Conservation (phyloP, 2,329 filamentous ascomycete species). For the Thyridium curvatum region DNA sequence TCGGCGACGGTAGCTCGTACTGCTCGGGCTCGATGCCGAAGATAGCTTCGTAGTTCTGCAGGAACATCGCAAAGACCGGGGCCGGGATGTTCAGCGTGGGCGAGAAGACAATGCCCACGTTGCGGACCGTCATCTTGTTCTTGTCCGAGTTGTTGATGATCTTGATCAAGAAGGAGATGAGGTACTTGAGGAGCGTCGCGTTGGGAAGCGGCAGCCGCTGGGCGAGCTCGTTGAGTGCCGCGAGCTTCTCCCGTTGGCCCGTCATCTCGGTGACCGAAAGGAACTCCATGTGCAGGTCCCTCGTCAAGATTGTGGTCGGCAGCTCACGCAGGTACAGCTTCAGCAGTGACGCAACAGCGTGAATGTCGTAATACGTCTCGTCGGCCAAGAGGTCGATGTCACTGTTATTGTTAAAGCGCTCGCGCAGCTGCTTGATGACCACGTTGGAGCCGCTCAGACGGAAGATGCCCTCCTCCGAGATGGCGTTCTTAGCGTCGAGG, state of each 20-base stretch:
- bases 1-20: conserved; percentile 47
- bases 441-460: conserved; percentile 94
- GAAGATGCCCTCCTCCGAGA: conserved; percentile 91
- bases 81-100: conserved; percentile 95
- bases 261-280: conserved; percentile 74
- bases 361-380: conserved; percentile 86
- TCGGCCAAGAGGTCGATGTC: conserved; percentile 83
- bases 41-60: conserved; percentile 83
- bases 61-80: conserved; percentile 86
- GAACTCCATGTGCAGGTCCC: conserved; percentile 86
- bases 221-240: conserved; percentile 69
- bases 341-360: conserved; percentile 87
- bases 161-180: conserved; percentile 83
- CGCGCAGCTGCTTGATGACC: conserved; percentile 82
- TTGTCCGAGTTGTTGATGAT: conserved; percentile 84
- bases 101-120: conserved; percentile 96
- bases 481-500: conserved; percentile 73
- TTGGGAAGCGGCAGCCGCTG: conserved; percentile 76
- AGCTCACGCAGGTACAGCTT: conserved; percentile 93
- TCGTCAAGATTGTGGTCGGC: conserved; percentile 83
- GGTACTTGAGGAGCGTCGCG: conserved; percentile 70
- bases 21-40: conserved; percentile 68
- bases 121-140: conserved; percentile 98
- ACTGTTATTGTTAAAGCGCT: conserved; percentile 89
- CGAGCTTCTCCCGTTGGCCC: conserved; percentile 69